Conservation (phyloP, 176 grass and related monocot genomes). For the Musa itinerans region DNA sequence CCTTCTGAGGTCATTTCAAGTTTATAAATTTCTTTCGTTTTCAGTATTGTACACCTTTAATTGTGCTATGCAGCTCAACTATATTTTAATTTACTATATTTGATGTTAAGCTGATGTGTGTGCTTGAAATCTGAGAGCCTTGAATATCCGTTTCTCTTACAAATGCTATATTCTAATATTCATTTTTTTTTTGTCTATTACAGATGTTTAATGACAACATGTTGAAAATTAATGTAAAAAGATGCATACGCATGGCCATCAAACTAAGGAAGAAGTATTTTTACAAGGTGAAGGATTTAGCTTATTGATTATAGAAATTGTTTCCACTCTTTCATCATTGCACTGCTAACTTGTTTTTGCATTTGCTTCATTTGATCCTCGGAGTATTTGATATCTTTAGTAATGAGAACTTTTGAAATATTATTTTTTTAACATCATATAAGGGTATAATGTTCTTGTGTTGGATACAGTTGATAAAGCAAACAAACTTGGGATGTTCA, state of each 20-base stretch:
- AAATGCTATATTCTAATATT: background rate
- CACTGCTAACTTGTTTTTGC: background rate
- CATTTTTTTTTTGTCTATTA: background rate
- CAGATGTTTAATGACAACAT: constrained; percentile 99
- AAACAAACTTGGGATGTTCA: background rate
- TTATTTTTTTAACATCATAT: too few relatives aligned
- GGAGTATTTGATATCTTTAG: background rate
- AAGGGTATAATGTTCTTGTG: background rate
- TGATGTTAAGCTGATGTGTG: background rate
- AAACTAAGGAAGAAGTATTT: constrained; percentile 77
- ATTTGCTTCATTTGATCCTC: background rate
- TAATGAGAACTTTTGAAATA: too few relatives aligned
- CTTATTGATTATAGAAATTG: background rate
- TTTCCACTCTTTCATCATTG: background rate
- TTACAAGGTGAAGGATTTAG: constrained; percentile 40
- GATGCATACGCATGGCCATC: constrained; percentile 76
- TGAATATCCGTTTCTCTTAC: background rate
- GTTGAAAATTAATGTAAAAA: constrained; percentile 87
- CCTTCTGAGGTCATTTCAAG: background rate
- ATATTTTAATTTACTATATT: background rate
- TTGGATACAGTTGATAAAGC: constrained; percentile 8
- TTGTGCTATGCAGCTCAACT: background rate
- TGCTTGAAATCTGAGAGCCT: background rate
- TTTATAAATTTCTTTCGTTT: background rate
- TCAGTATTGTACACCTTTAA: background rate